Evolutionary conservation across 1,284 basidiomycete genomes (phyloP).

Genomic region (Sphagnurus paluster): DNA sequence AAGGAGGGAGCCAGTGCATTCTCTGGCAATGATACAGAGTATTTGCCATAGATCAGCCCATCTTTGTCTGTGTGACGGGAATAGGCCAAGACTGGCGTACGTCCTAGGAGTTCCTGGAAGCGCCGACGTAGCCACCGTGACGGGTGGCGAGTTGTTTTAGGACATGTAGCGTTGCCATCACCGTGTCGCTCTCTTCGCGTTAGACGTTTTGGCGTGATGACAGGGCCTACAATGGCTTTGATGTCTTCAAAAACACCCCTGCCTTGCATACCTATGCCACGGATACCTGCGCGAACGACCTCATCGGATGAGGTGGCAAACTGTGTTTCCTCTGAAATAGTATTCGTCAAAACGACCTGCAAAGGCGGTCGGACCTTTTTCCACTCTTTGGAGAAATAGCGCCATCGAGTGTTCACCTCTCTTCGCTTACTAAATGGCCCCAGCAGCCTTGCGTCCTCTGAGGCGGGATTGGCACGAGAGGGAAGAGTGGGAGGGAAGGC

Average conservation of each 20-base stretch:
- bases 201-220: slow-evolving; percentile 21
- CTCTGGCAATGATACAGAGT: slow-evolving; percentile 28
- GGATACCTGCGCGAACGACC: slow-evolving; percentile 9
- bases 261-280: slow-evolving; percentile 46
- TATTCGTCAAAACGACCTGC: slow-evolving; percentile 37
- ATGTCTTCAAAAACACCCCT: slow-evolving; percentile 46
- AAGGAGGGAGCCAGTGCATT: slow-evolving; percentile 20
- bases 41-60: slow-evolving; percentile 15
- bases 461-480: slow-evolving; percentile 51
- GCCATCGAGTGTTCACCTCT: slow-evolving; percentile 70
- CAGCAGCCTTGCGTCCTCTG: slow-evolving; percentile 58
- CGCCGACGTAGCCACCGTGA: slow-evolving; percentile 66
- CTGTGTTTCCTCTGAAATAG: not conserved
- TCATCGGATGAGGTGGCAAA: slow-evolving; percentile 2
- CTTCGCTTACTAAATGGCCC: slow-evolving; percentile 71
- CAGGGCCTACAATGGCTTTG: slow-evolving; percentile 43
- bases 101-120: slow-evolving; percentile 59
- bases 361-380: slow-evolving; percentile 62
- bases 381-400: slow-evolving; percentile 57
- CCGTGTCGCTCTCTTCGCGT: slow-evolving; percentile 33
- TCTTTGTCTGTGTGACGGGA: slow-evolving; percentile 13
- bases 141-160: slow-evolving; percentile 30
- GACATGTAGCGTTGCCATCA: slow-evolving; percentile 8
- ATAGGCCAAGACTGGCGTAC: slow-evolving; percentile 56
- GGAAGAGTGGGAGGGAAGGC: slow-evolving; percentile 56